Percentiles rank a stretch among this genome's conserved stretches.
Evolutionary conservation across 179 eudicot genomes (phyloP).

Genomic region (Heliamphora pulchella): DNA sequence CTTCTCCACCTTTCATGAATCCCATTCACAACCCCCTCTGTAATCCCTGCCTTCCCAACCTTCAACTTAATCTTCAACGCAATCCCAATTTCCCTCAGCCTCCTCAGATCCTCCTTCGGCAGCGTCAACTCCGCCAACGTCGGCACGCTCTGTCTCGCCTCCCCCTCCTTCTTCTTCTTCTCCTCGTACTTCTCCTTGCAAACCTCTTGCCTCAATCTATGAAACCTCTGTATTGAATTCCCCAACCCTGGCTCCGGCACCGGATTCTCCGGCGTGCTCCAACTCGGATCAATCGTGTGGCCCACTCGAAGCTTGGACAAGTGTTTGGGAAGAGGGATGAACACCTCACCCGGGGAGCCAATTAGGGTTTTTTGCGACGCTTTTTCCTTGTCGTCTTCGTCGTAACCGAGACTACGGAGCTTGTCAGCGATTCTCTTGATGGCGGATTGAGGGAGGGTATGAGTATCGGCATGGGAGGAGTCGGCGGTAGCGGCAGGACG

Average conservation of each 20-base stretch:
- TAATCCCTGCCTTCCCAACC: slow-evolving; percentile 87
- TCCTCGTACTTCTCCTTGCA: slow-evolving; percentile 37
- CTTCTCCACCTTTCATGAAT: slow-evolving; percentile 92
- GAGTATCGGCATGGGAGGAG: slow-evolving; percentile 20
- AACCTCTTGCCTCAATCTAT: slow-evolving; percentile 40
- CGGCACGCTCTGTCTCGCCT: slow-evolving; percentile 33
- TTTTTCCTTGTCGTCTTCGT: slow-evolving; percentile 29
- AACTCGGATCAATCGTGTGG: slow-evolving; percentile 79
- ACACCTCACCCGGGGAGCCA: slow-evolving; percentile 57
- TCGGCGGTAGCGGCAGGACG: slow-evolving; percentile 20
- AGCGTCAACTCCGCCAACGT: slow-evolving; percentile 68
- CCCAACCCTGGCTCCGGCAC: slow-evolving; percentile 72
- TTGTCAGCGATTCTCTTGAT: slow-evolving; percentile 88
- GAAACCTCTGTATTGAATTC: slow-evolving; percentile 36
- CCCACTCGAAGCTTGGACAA: slow-evolving; percentile 69
- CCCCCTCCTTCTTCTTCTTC: slow-evolving; percentile 22
- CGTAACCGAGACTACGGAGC: slow-evolving; percentile 74
- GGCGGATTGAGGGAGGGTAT: slow-evolving; percentile 61
- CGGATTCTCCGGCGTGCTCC: slow-evolving; percentile 84
- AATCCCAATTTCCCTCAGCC: slow-evolving; percentile 64
- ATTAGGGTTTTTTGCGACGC: slow-evolving; percentile 1
- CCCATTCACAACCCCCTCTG: slow-evolving; percentile 90
- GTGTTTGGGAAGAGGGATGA: slow-evolving; percentile 52
- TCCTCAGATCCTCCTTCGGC: slow-evolving; percentile 47
- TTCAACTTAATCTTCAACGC: slow-evolving; percentile 62